These are phyloP conservation scores for Fusarium nanum DNA, from an alignment of 2,329 filamentous ascomycete species.

Conservation along the genomic window DNA sequence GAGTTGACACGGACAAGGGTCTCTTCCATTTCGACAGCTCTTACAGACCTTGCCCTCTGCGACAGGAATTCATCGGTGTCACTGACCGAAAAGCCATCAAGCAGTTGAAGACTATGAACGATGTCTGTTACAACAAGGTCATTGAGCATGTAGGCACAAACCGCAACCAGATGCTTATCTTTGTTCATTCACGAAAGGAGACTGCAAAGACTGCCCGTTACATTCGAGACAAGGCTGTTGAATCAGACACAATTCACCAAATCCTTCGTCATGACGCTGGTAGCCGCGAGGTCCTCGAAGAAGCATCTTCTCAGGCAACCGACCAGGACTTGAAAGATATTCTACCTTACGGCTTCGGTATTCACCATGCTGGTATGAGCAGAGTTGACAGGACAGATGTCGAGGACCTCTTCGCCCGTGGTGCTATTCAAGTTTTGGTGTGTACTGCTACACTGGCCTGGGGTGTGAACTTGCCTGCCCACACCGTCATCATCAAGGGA, in stretches of 20 bases:
- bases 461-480: conserved; percentile 98
- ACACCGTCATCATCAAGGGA: conserved; percentile 99
- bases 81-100: conserved; percentile 99
- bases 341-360: conserved; percentile 95
- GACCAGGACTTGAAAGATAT: conserved; percentile 94
- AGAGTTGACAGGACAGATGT: conserved; percentile 94
- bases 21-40: conserved; percentile 97
- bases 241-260: conserved; percentile 95
- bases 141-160: conserved; percentile 94
- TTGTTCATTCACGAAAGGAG: conserved; percentile 97
- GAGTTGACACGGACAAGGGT: conserved; percentile 85
- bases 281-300: conserved; percentile 86
- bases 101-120: conserved; percentile 99
- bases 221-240: conserved; percentile 95
- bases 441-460: conserved; percentile 98
- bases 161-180: conserved; percentile 98
- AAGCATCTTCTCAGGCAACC: conserved; percentile 83
- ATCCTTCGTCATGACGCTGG: conserved; percentile 94
- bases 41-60: conserved; percentile 91
- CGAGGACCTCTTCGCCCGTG: conserved; percentile 92
- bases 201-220: conserved; percentile 97
- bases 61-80: conserved; percentile 96
- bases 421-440: conserved; percentile 92
- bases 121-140: conserved; percentile 97
- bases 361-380: conserved; percentile 98